Evolutionary conservation across 179 eudicot species (phyloP), one percentile per base, ranked within the genome.

Genomic region (Sideroxylon spinosum): DNA sequence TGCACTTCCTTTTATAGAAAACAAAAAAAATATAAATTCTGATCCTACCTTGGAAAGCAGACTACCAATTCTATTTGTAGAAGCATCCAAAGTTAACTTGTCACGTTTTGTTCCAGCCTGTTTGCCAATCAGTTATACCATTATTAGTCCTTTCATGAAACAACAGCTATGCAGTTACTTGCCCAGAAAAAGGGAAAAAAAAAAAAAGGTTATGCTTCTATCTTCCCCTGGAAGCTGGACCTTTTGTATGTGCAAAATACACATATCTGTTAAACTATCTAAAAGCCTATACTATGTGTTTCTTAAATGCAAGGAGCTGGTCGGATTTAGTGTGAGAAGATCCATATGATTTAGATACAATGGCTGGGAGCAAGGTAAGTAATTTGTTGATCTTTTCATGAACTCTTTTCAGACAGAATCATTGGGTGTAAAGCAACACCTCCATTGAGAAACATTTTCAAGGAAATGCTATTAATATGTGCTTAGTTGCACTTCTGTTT

Each of bases 101-200:
- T 93, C 98, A 23, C 93, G 93, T 68, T 85, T 90, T 19, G 91
- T 89, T 66, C 92, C 97, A 60, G 74, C 89, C 97, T 94, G 63
- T 48, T 46, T 71, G 68, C 53, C 69, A 64, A 63, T 75, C 52
- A 14, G 25, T 13, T 26, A 49, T 57, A 55, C 14, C 12, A 20
- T 69, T 13, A 62, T 68, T 14, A 80, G 78, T 59, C 16, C 63
- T 19, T 59, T 7, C 23, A 17, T 59, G 63, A 16, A 59, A 59
- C 19, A 17, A 16, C 19, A 59, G 63, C 22, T 17, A 16, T 59
- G 63, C 56, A 59, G n/a, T 59, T 19, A 37, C 44, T 37, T 37
- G 2, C 44, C 37, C 1, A 3, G 3, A 29, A 3, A 29, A 29
- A 29, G 3, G 37, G 3, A 3, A 29, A 37, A 37, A 37, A 37